phyloP scores from a whole-genome alignment of 2,329 filamentous ascomycete genomes.

The Colletotrichum sp. region DNA sequence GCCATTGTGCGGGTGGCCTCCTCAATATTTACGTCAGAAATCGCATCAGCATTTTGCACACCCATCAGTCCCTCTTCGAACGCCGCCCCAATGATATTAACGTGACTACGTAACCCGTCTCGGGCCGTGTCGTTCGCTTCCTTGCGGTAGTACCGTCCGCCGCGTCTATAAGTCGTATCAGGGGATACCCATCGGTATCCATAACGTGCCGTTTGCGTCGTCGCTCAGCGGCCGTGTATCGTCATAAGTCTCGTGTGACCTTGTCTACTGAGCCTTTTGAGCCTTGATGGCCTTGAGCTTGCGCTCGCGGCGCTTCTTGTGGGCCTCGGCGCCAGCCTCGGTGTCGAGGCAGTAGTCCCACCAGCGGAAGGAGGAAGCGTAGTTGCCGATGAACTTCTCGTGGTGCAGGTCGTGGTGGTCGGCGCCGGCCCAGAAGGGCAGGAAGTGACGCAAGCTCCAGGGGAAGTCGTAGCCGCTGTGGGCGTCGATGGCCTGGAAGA shows the following conservation, averaged over 20 bases:
- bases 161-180: conserved; percentile 16
- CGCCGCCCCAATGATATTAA: conserved; percentile 22
- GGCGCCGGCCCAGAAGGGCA: conserved; percentile 97
- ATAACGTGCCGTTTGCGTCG: background rate
- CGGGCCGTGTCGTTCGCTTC: conserved; percentile 8
- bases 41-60: conserved; percentile 3
- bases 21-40: conserved; percentile 20
- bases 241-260: background rate
- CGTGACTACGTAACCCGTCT: conserved; percentile 4
- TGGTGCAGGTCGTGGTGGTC: conserved; percentile 97
- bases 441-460: conserved; percentile 92
- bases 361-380: conserved; percentile 97
- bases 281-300: conserved; percentile 70
- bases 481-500: conserved; percentile 97
- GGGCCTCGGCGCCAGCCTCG: conserved; percentile 86
- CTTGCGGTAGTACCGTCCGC: background rate
- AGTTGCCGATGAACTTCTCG: conserved; percentile 98
- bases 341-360: conserved; percentile 97
- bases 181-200: background rate
- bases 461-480: conserved; percentile 99
- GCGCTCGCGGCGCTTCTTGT: conserved; percentile 81
- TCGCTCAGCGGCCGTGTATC: background rate
- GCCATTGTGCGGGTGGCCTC: conserved; percentile 10
- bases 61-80: conserved; percentile 16
- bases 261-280: conserved; percentile 70